Conservation (phyloP, 1,284 basidiomycete genomes). For the Earliella scabrosa region DNA sequence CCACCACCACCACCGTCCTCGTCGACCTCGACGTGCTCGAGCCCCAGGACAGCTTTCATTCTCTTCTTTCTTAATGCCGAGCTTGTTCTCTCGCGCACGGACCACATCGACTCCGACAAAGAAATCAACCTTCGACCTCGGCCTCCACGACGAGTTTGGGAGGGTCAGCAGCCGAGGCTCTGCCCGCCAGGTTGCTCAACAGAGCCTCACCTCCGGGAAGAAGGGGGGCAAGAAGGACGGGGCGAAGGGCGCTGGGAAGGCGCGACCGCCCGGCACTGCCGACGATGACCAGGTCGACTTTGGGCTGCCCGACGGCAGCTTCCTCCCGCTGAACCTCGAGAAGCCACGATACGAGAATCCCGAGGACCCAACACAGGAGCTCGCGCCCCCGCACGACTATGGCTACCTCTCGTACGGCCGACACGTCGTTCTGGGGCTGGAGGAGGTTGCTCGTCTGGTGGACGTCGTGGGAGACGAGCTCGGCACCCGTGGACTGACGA, state of each 20-base stretch:
- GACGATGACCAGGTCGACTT: conserved; percentile 41
- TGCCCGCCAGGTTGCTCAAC: conserved; percentile 33
- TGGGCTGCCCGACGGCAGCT: conserved; percentile 63
- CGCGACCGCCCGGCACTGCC: conserved; percentile 37
- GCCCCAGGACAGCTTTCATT: conserved; percentile 27
- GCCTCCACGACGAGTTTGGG: conserved; percentile 67
- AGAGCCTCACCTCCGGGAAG: conserved; percentile 33
- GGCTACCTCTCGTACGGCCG: conserved; percentile 74
- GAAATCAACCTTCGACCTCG: conserved; percentile 36
- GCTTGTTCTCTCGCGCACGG: conserved; percentile 59
- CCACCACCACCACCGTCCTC: conserved; percentile 22
- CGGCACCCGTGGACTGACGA: conserved; percentile 75
- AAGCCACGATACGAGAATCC: conserved; percentile 41
- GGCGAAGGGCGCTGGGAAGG: conserved; percentile 44
- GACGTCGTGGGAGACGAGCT: conserved; percentile 75
- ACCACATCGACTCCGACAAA: conserved; percentile 51
- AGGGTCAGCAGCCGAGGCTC: conserved; percentile 53
- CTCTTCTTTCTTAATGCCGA: conserved; percentile 50
- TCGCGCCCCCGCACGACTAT: conserved; percentile 52
- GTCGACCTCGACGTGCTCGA: conserved; percentile 26
- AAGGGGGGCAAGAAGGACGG: conserved; percentile 59
- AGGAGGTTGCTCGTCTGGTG: conserved; percentile 74
- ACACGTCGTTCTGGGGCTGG: conserved; percentile 76
- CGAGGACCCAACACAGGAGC: conserved; percentile 33
- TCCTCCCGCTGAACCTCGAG: conserved; percentile 63